Evolutionary conservation across 2,329 filamentous ascomycete genomes (phyloP).

Genomic region (Epichloe glyceriae): DNA sequence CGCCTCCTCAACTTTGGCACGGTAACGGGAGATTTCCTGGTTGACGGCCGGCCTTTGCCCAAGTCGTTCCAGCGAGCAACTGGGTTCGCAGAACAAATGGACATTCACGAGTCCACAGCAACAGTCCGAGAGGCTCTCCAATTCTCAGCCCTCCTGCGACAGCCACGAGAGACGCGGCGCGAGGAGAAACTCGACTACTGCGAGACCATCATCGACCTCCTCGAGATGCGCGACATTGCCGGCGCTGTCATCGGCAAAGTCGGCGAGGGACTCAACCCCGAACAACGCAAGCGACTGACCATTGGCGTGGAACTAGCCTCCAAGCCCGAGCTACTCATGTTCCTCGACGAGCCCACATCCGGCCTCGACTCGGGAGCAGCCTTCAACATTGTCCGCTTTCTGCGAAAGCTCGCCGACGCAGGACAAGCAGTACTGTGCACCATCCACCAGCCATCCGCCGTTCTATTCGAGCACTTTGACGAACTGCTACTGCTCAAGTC

Average conservation of each 20-base stretch:
- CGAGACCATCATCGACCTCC: slow-evolving; percentile 53
- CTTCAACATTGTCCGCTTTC: slow-evolving; percentile 48
- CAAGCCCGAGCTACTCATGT: slow-evolving; percentile 48
- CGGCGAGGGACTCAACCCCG: slow-evolving; percentile 47
- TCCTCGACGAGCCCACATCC: slow-evolving; percentile 50
- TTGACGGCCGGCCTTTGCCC: slow-evolving; percentile 59
- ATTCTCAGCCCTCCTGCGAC: slow-evolving; percentile 53
- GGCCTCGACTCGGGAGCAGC: slow-evolving; percentile 45
- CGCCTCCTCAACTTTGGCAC: slow-evolving; percentile 66
- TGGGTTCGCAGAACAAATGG: slow-evolving; percentile 54
- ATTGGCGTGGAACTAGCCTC: slow-evolving; percentile 43
- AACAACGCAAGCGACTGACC: slow-evolving; percentile 43
- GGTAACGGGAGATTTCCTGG: slow-evolving; percentile 64
- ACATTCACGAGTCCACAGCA: slow-evolving; percentile 52
- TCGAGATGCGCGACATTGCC: slow-evolving; percentile 56
- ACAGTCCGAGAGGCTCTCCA: slow-evolving; percentile 54
- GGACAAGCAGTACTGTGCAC: slow-evolving; percentile 49
- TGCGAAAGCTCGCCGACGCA: slow-evolving; percentile 46
- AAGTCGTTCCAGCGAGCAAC: slow-evolving; percentile 70
- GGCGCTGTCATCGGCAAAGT: slow-evolving; percentile 49
- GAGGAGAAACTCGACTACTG: slow-evolving; percentile 56
- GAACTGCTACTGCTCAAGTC: slow-evolving; percentile 39
- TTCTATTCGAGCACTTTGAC: slow-evolving; percentile 45
- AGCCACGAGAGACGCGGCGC: slow-evolving; percentile 40
- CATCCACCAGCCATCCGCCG: slow-evolving; percentile 45